Conservation (phyloP, 495 filamentous ascomycete genomes). For the Penicillium simplicissimum region DNA sequence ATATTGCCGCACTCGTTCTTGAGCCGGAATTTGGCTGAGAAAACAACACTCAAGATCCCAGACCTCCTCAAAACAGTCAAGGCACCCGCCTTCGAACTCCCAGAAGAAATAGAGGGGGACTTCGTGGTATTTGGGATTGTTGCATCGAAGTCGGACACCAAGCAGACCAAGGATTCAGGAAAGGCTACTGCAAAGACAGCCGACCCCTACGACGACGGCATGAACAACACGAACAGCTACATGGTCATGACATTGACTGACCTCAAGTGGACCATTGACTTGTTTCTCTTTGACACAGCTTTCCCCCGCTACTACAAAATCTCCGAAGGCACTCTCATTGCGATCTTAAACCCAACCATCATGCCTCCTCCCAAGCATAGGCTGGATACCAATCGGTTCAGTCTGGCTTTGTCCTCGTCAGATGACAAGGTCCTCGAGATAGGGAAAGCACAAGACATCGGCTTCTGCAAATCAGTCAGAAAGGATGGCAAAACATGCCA, state of each 20-base stretch:
- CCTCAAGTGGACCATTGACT: conserved; percentile 85
- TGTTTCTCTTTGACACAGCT: conserved; percentile 88
- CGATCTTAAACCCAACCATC: conserved; percentile 89
- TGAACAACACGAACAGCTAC: conserved; percentile 70
- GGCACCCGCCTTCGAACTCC: conserved; percentile 79
- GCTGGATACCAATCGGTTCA: conserved; percentile 77
- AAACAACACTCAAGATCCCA: conserved; percentile 75
- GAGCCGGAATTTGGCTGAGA: conserved; percentile 70
- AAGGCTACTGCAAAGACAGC: conserved; percentile 43
- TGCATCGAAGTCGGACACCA: conserved; percentile 80
- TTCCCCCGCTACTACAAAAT: conserved; percentile 92
- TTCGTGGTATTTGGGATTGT: conserved; percentile 86
- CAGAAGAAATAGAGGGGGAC: conserved; percentile 83
- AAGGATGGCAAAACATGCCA: conserved; percentile 81
- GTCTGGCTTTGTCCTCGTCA: conserved; percentile 75
- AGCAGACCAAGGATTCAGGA: conserved; percentile 58
- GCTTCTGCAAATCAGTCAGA: conserved; percentile 80
- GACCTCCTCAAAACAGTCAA: conserved; percentile 80
- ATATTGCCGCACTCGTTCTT: conserved; percentile 81
- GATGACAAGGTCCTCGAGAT: conserved; percentile 90
- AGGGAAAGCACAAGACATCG: conserved; percentile 80
- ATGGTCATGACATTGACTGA: conserved; percentile 90
- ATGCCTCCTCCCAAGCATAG: conserved; percentile 77
- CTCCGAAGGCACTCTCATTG: conserved; percentile 79
- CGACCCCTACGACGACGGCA: conserved; percentile 54